Base-by-base conservation (phyloP, 2,329 filamentous ascomycete species). In the Pyrenochaeta sp. region DNA sequence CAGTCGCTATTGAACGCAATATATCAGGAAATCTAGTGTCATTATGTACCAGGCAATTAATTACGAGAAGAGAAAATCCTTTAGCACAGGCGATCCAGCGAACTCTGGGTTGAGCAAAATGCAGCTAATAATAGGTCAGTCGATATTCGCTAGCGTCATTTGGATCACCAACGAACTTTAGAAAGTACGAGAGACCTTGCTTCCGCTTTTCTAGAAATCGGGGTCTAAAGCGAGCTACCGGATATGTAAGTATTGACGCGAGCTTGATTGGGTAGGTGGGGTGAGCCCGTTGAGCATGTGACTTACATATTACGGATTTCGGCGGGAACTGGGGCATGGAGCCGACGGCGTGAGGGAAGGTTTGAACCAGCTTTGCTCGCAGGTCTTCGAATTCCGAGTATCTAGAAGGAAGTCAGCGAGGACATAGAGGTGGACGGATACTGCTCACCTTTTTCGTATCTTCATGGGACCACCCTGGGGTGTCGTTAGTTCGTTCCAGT, bases 331-430 rank as follows among this genome's bases (percentile, higher is more conserved):
- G 84, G n/a, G 95, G 95, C 73, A 99, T 88, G n/a, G 93, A 92
- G 25, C 86, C 91, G 71, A 88, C 88, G 24, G 93, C 93, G 67
- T 90, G 86, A 4, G 95, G 94, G 68, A 98, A 98, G 0, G 92
- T 91, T 68, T 85, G 83, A 43, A 92, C 81, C 22, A 99, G 85
- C 65, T 88, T 88, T 49, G 84, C 80, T 52, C 93, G 87, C 59
- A 99, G 85, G 54, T 91, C 88, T 75, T 96, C 92, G 73, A 98
- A 98, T 76, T 98, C 94, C 0, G 93, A 97, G 78, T 97, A 98
- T 75, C 93, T 82, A 61, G n/a, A 43, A 30, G 49, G 42, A 22
- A 58, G 67, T 64, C 64, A 77, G 68, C 67, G 54, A 45, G 27
- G 52, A 22, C 40, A 25, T 51, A 34, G 12, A 48, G 39, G 32